phyloP scores from a whole-genome alignment of 208 protist species.

The Trypanosoma mega region DNA sequence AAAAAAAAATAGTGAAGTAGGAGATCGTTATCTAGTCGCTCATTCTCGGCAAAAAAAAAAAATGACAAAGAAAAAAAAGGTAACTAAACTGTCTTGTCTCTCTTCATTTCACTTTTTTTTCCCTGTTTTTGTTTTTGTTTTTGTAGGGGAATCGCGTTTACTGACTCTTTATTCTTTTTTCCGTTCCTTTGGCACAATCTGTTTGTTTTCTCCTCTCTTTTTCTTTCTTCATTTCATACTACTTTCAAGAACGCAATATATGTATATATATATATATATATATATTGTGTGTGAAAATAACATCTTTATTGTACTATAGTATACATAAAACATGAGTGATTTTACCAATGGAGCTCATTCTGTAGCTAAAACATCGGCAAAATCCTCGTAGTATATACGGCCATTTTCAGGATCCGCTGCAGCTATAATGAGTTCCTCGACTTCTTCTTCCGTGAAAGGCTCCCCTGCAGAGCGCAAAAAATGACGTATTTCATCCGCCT shows the following conservation, averaged over 20 bases:
- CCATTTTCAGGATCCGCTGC: constrained; percentile 73
- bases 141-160: too few relatives aligned
- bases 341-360: too few relatives aligned
- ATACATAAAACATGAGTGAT: too few relatives aligned
- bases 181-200: not conserved
- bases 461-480: constrained; percentile 59
- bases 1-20: too few relatives aligned
- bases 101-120: constrained; percentile 1
- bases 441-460: constrained; percentile 67
- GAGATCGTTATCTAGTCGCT: not conserved
- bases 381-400: constrained; percentile 76
- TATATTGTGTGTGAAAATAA: too few relatives aligned
- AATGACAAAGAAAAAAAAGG: constrained; percentile 12
- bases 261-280: too few relatives aligned
- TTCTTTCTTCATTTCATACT: too few relatives aligned
- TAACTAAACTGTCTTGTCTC: constrained; percentile 11
- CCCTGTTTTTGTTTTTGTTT: too few relatives aligned
- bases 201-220: constrained; percentile 1
- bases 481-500: constrained; percentile 54
- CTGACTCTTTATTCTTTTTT: not conserved
- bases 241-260: too few relatives aligned
- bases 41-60: constrained; percentile 17
- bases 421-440: constrained; percentile 76
- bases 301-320: too few relatives aligned
- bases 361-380: constrained; percentile 70